Evolutionary conservation across 805 yeast genomes (phyloP).

Genomic region (Nakazawaea sp.): DNA sequence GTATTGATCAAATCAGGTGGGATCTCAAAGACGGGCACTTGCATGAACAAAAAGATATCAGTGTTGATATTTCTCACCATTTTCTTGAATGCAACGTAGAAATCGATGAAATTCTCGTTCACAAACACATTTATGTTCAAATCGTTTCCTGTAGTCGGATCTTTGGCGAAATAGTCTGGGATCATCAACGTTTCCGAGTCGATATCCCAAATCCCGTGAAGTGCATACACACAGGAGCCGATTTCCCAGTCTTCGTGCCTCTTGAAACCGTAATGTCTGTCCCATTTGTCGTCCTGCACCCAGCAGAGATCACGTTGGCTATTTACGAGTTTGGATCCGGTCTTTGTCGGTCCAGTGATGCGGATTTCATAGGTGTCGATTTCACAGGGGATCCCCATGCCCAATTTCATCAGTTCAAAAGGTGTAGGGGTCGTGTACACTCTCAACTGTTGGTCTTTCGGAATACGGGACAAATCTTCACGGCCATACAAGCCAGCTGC

Average conservation of each 20-base stretch:
- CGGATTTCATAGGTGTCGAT: slow-evolving; percentile 70
- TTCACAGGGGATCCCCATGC: slow-evolving; percentile 66
- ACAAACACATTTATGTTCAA: slow-evolving; percentile 51
- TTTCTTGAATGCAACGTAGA: slow-evolving; percentile 43
- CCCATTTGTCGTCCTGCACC: slow-evolving; percentile 51
- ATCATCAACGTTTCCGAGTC: slow-evolving; percentile 29
- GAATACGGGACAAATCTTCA: slow-evolving; percentile 44
- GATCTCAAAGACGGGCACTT: slow-evolving; percentile 72
- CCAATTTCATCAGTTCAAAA: slow-evolving; percentile 64
- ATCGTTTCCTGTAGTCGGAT: slow-evolving; percentile 29
- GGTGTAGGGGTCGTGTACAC: slow-evolving; percentile 82
- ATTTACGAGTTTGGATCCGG: slow-evolving; percentile 48
- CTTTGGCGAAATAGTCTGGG: slow-evolving; percentile 44
- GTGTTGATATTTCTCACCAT: slow-evolving; percentile 39
- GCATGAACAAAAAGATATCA: slow-evolving; percentile 54
- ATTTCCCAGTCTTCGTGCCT: slow-evolving; percentile 59
- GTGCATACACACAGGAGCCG: slow-evolving; percentile 78
- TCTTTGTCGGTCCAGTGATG: slow-evolving; percentile 68
- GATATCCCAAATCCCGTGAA: slow-evolving; percentile 70
- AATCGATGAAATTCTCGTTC: slow-evolving; percentile 59
- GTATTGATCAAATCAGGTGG: slow-evolving; percentile 60
- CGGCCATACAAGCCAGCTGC: slow-evolving; percentile 68
- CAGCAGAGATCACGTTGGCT: slow-evolving; percentile 68
- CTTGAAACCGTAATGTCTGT: slow-evolving; percentile 62
- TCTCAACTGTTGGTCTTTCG: slow-evolving; percentile 58